phyloP scores from a whole-genome alignment of 2,329 filamentous ascomycete species.

The Drechslerella stenobrocha region DNA sequence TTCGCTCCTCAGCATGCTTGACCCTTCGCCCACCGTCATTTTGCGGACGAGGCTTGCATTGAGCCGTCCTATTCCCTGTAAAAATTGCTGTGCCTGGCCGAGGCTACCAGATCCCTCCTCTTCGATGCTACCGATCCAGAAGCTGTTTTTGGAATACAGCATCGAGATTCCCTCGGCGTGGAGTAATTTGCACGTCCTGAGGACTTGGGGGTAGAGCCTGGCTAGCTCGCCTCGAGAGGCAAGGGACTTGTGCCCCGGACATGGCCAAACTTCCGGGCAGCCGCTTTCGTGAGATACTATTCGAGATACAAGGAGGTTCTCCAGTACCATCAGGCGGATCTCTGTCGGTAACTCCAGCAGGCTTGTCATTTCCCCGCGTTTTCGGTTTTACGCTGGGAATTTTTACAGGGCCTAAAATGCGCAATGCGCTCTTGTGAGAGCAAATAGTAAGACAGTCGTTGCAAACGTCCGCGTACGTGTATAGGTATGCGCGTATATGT shows the following conservation, averaged over 20 bases:
- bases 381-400: constrained; percentile 2
- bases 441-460: no score
- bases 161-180: constrained; percentile 27
- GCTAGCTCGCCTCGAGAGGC: constrained; percentile 13
- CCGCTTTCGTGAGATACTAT: constrained; percentile 29
- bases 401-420: no score
- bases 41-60: constrained; percentile 38
- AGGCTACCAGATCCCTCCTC: constrained; percentile 22
- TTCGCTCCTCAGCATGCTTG: constrained; percentile 26
- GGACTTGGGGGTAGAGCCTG: constrained; percentile 28
- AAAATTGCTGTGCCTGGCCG: constrained; percentile 27
- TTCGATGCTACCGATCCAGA: constrained; percentile 26
- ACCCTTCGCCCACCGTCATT: constrained; percentile 41
- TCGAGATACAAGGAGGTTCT: constrained; percentile 27
- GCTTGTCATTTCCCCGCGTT: constrained; percentile 13
- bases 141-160: constrained; percentile 39
- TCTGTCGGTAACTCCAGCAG: constrained; percentile 27
- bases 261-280: constrained; percentile 37
- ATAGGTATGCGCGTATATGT: no score
- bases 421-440: no score
- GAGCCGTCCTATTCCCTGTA: constrained; percentile 30
- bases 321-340: constrained; percentile 40
- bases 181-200: constrained; percentile 36
- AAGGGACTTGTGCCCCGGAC: constrained; percentile 10
- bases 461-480: no score